A percentile compares a stretch with the other conserved stretches of the same genome.
phyloP scores from a whole-genome alignment of 257 asterid genomes.

The Henckelia pumila region DNA sequence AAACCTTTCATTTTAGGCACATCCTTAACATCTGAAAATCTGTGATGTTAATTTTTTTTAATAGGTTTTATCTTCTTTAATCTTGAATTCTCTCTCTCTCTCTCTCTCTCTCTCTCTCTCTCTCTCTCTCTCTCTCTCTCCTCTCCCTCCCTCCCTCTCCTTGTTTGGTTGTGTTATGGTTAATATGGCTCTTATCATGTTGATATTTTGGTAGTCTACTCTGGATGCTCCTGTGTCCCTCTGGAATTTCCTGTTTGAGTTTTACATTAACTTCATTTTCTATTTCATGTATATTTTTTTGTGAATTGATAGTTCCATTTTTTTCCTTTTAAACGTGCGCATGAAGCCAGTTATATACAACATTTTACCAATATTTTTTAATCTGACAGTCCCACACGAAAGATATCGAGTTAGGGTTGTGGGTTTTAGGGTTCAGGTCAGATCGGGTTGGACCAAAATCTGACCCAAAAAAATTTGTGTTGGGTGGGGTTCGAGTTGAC shows the following conservation, averaged over 20 bases:
- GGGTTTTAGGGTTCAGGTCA: no score
- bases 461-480: no score
- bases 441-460: no score
- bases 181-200: neutral
- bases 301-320: neutral
- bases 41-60: neutral
- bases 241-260: neutral
- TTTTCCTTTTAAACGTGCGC: neutral
- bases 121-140: neutral
- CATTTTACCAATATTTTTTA: no score
- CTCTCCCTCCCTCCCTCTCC: neutral
- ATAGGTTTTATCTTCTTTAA: neutral
- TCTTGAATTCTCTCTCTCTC: neutral
- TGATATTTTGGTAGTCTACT: slow-evolving; percentile 4
- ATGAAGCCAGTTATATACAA: neutral
- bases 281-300: no score
- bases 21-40: neutral
- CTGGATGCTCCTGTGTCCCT: neutral
- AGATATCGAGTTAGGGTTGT: no score
- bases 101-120: neutral
- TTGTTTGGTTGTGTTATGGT: neutral
- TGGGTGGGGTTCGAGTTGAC: no score
- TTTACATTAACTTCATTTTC: neutral
- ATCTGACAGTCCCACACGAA: no score
- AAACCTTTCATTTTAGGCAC: neutral